These are phyloP conservation scores for Solanum appendiculatum DNA, from an alignment of 257 asterid genomes.

Conservation along the genomic window DNA sequence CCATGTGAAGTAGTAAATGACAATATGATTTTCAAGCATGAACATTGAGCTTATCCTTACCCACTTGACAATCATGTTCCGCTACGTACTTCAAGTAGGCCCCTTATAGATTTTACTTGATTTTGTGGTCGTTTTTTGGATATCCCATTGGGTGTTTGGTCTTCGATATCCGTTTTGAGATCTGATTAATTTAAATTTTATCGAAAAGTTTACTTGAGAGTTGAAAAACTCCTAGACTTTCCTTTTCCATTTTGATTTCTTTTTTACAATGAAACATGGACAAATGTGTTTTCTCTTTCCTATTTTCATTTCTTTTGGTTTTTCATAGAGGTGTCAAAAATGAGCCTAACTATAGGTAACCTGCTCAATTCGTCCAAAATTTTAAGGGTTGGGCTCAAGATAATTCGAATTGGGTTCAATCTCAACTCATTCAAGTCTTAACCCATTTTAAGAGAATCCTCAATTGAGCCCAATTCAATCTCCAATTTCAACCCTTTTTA, in stretches of 20 bases:
- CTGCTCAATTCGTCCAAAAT: no score
- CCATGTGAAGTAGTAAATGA: background rate
- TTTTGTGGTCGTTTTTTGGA: background rate
- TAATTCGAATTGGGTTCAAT: no score
- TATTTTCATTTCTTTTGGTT: no score
- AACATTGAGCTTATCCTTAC: background rate
- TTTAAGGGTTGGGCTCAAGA: no score
- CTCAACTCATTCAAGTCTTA: no score
- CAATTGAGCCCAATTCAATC: no score
- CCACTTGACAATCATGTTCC: background rate
- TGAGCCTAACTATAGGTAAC: no score
- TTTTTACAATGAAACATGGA: background rate
- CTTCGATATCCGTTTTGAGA: accelerated
- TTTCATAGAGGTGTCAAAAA: no score
- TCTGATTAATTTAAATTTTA: background rate
- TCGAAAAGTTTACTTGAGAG: background rate
- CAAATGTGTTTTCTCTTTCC: background rate
- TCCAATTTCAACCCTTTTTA: no score
- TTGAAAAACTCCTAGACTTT: background rate
- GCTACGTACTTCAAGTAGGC: background rate
- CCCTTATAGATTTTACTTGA: background rate
- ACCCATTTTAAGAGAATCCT: no score
- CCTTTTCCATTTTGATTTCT: background rate
- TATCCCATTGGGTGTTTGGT: background rate
- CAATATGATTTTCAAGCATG: background rate